These are phyloP conservation scores for Rhodotorula sp. DNA, from an alignment of 1,284 basidiomycete species.

Conservation along the genomic window DNA sequence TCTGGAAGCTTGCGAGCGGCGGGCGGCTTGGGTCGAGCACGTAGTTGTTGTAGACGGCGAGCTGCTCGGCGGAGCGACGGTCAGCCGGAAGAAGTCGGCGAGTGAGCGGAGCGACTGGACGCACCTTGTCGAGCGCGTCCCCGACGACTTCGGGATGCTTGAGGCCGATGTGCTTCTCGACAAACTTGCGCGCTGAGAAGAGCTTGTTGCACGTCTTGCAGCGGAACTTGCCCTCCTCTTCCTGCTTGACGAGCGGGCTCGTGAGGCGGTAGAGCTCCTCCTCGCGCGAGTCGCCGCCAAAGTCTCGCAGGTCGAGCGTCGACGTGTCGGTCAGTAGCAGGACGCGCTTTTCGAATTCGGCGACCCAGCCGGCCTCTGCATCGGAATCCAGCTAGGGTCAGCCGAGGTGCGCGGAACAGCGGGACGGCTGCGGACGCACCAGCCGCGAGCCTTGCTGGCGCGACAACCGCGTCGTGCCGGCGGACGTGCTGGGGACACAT, in stretches of 20 bases:
- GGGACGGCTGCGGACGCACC: neutral
- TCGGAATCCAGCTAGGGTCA: conserved; percentile 8
- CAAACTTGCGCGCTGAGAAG: conserved; percentile 91
- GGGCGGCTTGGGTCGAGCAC: conserved; percentile 88
- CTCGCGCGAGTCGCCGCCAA: conserved; percentile 74
- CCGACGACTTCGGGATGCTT: conserved; percentile 45
- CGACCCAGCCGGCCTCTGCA: conserved; percentile 79
- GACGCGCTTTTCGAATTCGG: conserved; percentile 78
- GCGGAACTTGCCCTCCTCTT: conserved; percentile 90
- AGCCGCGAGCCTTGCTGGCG: neutral
- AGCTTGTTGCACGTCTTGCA: conserved; percentile 92
- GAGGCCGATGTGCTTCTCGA: conserved; percentile 65
- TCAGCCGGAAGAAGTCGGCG: neutral
- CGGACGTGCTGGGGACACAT: conserved; percentile 89
- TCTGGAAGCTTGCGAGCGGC: conserved; percentile 45
- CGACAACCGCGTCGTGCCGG: conserved; percentile 6
- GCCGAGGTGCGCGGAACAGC: neutral
- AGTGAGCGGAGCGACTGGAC: neutral
- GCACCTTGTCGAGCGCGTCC: conserved; percentile 37
- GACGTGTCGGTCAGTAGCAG: conserved; percentile 71
- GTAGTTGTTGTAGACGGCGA: conserved; percentile 88
- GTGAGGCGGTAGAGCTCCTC: conserved; percentile 74
- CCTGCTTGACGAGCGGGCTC: conserved; percentile 80
- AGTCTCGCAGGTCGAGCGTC: conserved; percentile 75
- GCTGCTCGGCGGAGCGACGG: conserved; percentile 53